These are phyloP conservation scores for Exserohilum turcica DNA, from an alignment of 2,329 filamentous ascomycete genomes.

Conservation along the genomic window DNA sequence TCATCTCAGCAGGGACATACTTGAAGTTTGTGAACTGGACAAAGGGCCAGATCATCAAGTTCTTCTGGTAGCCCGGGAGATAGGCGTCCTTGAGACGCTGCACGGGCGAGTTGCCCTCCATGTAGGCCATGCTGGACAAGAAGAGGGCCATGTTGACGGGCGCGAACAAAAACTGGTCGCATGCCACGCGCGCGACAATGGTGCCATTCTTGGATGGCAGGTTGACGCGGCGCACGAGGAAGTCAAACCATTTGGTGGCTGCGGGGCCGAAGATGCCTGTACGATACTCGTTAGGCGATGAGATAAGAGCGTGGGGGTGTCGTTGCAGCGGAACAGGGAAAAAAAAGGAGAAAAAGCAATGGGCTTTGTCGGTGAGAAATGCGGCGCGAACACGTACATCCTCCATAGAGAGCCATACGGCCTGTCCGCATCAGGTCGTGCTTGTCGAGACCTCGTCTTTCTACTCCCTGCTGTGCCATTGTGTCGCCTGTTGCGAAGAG, in stretches of 20 bases:
- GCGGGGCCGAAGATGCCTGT: constrained; percentile 82
- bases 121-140: constrained; percentile 79
- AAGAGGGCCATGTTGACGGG: constrained; percentile 81
- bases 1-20: constrained; percentile 79
- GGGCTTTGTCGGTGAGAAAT: not conserved
- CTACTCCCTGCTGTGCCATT: constrained; percentile 88
- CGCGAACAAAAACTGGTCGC: constrained; percentile 82
- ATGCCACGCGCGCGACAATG: constrained; percentile 74
- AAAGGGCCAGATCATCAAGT: constrained; percentile 85
- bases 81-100: constrained; percentile 77
- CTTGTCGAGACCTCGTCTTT: constrained; percentile 75
- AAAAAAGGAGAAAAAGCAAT: not conserved
- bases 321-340: too few relatives aligned
- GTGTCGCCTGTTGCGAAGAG: constrained; percentile 92
- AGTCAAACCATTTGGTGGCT: constrained; percentile 83
- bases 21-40: constrained; percentile 89
- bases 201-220: constrained; percentile 69
- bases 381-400: constrained; percentile 58
- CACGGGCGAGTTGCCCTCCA: constrained; percentile 69
- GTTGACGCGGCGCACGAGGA: constrained; percentile 73
- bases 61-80: constrained; percentile 73
- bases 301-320: not conserved
- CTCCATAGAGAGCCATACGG: constrained; percentile 81
- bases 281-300: not conserved
- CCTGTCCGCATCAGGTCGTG: constrained; percentile 74